phyloP scores from a whole-genome alignment of 441 rosid species.

The Gossypium schwendimanii region DNA sequence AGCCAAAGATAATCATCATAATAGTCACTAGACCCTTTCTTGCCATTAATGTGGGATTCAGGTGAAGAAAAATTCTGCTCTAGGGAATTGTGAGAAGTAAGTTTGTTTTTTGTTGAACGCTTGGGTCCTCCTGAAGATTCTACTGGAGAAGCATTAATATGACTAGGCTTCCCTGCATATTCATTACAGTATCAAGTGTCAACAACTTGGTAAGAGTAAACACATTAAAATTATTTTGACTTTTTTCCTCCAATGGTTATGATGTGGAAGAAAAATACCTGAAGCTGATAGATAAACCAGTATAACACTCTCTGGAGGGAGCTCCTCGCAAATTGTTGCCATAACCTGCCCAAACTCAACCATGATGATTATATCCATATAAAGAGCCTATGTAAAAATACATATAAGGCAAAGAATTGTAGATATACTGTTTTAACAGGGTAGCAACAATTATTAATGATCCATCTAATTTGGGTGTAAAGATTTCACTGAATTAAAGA shows the following conservation, averaged over 20 bases:
- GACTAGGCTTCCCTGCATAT: constrained; percentile 56
- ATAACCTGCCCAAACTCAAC: constrained; percentile 51
- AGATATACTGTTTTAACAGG: not conserved
- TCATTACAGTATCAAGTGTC: constrained; percentile 20
- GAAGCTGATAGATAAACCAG: constrained; percentile 77
- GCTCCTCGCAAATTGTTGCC: constrained; percentile 86
- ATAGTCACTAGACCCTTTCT: constrained; percentile 34
- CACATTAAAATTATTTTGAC: constrained; percentile 1
- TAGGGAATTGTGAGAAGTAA: constrained; percentile 34
- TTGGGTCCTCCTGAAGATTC: constrained; percentile 51
- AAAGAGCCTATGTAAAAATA: not conserved
- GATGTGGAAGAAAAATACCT: constrained; percentile 38
- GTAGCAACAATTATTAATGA: not conserved
- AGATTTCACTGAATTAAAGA: not conserved
- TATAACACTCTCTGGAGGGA: constrained; percentile 72
- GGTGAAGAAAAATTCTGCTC: constrained; percentile 44
- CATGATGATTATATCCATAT: constrained; percentile 1
- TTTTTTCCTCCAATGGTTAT: not conserved
- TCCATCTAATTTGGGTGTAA: not conserved
- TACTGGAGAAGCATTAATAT: constrained; percentile 28
- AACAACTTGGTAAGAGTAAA: constrained; percentile 7
- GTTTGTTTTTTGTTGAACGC: constrained; percentile 54
- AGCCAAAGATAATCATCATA: constrained; percentile 55
- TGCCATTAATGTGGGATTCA: constrained; percentile 52
- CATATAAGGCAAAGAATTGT: not conserved